Evolutionary conservation across 1,139 yeast genomes (phyloP).

Genomic region (Suhomyces ambrosiae): DNA sequence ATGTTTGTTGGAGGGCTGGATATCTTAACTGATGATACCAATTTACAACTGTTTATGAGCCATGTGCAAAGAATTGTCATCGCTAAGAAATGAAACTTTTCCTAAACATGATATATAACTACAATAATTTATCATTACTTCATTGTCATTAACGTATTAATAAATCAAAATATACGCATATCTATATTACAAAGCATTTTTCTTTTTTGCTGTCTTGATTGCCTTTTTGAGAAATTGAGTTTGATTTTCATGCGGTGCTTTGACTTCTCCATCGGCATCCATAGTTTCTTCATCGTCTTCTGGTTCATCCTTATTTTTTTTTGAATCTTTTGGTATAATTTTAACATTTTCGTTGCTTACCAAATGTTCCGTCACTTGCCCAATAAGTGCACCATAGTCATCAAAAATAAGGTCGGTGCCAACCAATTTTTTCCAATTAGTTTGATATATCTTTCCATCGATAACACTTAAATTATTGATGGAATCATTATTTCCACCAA

Average conservation of each 20-base stretch:
- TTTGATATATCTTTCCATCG: conserved; percentile 61
- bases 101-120: no score
- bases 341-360: conserved; percentile 33
- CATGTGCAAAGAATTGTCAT: conserved; percentile 47
- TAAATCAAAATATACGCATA: neutral
- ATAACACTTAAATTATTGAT: conserved; percentile 36
- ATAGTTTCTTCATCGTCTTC: conserved; percentile 18
- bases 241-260: conserved; percentile 19
- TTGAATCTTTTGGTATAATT: conserved; percentile 21
- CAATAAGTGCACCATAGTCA: conserved; percentile 57
- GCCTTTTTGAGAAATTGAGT: conserved; percentile 36
- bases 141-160: neutral
- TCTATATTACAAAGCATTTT: conserved; percentile 8
- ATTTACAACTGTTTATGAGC: conserved; percentile 69
- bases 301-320: conserved; percentile 16
- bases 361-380: conserved; percentile 45
- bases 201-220: conserved; percentile 28
- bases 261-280: conserved; percentile 16
- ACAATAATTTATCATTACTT: no score
- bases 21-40: conserved; percentile 70
- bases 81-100: conserved; percentile 18
- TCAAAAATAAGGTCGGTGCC: conserved; percentile 79
- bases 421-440: conserved; percentile 74
- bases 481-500: conserved; percentile 14
- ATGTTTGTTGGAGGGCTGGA: conserved; percentile 32